Base-by-base conservation (phyloP, 139 green algal genomes). In the Astrephomene gubernaculifera region DNA sequence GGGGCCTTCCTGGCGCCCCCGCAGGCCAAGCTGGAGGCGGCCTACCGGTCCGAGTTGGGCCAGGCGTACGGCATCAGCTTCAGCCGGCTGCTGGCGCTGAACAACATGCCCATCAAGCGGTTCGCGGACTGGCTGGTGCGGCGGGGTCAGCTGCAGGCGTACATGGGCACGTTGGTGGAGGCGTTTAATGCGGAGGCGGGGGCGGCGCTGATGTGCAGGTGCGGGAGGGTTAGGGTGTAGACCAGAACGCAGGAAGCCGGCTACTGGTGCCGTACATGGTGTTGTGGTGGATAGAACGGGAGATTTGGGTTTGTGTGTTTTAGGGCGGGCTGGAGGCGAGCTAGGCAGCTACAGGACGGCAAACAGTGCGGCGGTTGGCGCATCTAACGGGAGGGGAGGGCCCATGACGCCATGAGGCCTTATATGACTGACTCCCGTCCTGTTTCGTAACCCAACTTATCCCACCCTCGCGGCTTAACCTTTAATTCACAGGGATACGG, bases 91-190 rank as follows among this genome's bases (percentile, higher is more conserved):
- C 90, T 99, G 52, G 94, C 90, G 71, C 90, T 99, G n/a, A 99
- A 98, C 92, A 99, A 99, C 95, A 98, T 99, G 97, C 97, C 97
- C 74, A 98, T 99, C 90, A 99, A 99, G 91, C 90, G 97, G 39
- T 99, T 96, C 86, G 95, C 95, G 4, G 96, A 99, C 87, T 95
- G 91, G 60, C 90, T 99, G 45, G 25, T 33, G 25, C 45, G 49
- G 45, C 2, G 61, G 38, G 75, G 57, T 4, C 33, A 81, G 73
- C 41, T 97, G 65, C 89, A 97, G 67, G 86, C 93, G 75, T 99
- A 99, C 93, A 98, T 99, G 96, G 74, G 91, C 65, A 82, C 97
- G 83, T 90, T 99, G 54, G 93, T 98, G 53, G 57, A 96, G 25
- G 89, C 71, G 29, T 99, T 99, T 93, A 99, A 99, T 91, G 87